Base-by-base conservation (phyloP, 352 stramenopile species). In the Thalassiosira oceanica region DNA sequence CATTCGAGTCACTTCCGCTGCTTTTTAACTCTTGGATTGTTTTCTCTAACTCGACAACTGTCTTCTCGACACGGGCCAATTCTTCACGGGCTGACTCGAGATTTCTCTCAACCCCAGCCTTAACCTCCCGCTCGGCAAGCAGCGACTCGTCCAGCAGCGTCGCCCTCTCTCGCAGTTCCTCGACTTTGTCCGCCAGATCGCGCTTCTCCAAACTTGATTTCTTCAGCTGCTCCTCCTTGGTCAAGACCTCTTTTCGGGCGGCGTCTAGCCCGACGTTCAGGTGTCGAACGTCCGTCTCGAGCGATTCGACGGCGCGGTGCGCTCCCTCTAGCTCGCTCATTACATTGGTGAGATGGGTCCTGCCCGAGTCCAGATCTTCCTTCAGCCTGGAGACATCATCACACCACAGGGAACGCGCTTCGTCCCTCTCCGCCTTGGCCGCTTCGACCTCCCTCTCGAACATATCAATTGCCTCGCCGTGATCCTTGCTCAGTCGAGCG, bases 401-500 rank as follows among this genome's bases (percentile, higher is more conserved):
- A 15, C 39, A 15, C 24, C 66, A 42, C 6, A 36, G 16, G 5
- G 7, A 21, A 7, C 43, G 21, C 7, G 26, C 26, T 56, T 66
- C 33, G 18, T 65, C 44, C 23, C 62, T 67, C 18, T 60, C 23
- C 43, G 7, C n/a, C 24, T 48, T 78, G 13, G 39, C 20, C 10
- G 46, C 11, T 15, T 53, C 43, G 26, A 72, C 61, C 37, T 78
- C 68, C 15, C 46, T 49, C 29, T 79, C 61, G 24, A 70, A 74
- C 10, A 69, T 42, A 8, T 15, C 33, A 0, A 67, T 51, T 31
- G 57, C 48, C 45, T 79, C 55, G 31, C 51, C 23, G 28, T 58
- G 68, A 24, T 74, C 54, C 8, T 70, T 66, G 39, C 74, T 74
- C 21, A 79, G 48, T 0, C 37, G 18, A 42, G 43, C 42, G 42